Evolutionary conservation across 1,139 yeast genomes (phyloP), one percentile per base, ranked within the genome.

Genomic region (Pichia sp.): DNA sequence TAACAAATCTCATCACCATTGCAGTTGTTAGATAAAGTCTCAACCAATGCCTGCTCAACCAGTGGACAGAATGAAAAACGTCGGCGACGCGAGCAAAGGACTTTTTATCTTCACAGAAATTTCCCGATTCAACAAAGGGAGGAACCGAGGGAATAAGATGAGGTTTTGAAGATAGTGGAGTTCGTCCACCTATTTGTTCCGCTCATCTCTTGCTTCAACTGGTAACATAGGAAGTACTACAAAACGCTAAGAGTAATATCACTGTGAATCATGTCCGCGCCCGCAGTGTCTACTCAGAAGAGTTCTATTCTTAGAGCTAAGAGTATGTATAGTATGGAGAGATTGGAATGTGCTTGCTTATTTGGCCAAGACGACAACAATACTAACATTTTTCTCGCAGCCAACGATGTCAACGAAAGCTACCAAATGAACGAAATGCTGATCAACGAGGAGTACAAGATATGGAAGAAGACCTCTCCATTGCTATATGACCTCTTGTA

Each of bases 401-500:
- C 49, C 38, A 49, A 47, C 42, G 65, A 62, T 16, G 54, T 64
- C 47, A 64, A 59, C 45, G 59, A 62, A 44, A 79, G 74, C 56
- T 79, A 77, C 63, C 84, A 79, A 63, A 68, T 72, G 55, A 73
- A 73, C 54, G 85, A 80, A 61, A 80, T 79, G 62, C 65, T 80
- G 26, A 72, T 75, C 58, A 81, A 81, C 61, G 85, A 81, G 68
- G 96, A 89, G 70, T 90, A 84, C 75, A 88, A 90, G 66, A 87
- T 88, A 55, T 93, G 99, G 99, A 92, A 92, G 70, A 93, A 93
- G 67, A 85, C 96, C 11, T 87, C 93, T n/a, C 97, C 96, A 15
- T 78, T 90, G 61, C 74, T 93, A 52, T 93, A 93, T 72, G 89
- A 88, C 69, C 75, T 88, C 59, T 79, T 90, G 62, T 81, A 89